Conservation (phyloP, 768 basidiomycete genomes). For the Candolleomyces eurysporus region DNA sequence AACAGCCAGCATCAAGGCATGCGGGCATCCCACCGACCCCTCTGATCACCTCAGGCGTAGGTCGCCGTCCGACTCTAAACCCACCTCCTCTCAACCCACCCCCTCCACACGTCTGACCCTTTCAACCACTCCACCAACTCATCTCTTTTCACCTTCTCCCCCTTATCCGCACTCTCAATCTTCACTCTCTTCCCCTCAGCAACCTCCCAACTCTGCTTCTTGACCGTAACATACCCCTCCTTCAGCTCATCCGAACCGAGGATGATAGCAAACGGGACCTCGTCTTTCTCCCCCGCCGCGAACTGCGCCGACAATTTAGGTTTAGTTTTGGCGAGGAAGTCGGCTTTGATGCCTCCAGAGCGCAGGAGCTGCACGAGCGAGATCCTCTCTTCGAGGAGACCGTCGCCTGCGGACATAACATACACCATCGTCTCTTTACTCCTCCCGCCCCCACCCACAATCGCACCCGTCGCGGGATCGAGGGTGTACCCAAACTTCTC, state of each 20-base stretch:
- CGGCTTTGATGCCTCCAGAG: conserved; percentile 86
- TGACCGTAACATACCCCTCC: conserved; percentile 83
- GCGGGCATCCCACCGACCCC: too few relatives aligned
- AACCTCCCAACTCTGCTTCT: conserved; percentile 85
- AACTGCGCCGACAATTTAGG: conserved; percentile 89
- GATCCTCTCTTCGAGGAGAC: conserved; percentile 83
- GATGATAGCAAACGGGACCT: conserved; percentile 91
- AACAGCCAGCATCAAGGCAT: too few relatives aligned
- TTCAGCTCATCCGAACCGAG: conserved; percentile 86
- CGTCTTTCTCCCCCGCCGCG: conserved; percentile 85
- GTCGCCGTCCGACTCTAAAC: conserved; percentile 1
- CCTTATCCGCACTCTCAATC: conserved; percentile 59
- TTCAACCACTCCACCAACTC: conserved; percentile 68
- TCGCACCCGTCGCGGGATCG: too few relatives aligned
- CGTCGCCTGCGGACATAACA: conserved; percentile 89
- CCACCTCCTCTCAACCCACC: conserved; percentile 37
- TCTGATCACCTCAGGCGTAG: too few relatives aligned
- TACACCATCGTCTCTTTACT: conserved; percentile 92
- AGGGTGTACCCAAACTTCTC: conserved; percentile 35
- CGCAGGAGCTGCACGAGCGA: conserved; percentile 76
- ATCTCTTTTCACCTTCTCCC: conserved; percentile 58
- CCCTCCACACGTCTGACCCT: conserved; percentile 40
- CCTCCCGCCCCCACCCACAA: conserved; percentile 48
- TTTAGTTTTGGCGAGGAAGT: conserved; percentile 90
- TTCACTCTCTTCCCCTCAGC: conserved; percentile 72